These are phyloP conservation scores for Catharanthus roseus DNA, from an alignment of 257 asterid genomes.

Conservation along the genomic window DNA sequence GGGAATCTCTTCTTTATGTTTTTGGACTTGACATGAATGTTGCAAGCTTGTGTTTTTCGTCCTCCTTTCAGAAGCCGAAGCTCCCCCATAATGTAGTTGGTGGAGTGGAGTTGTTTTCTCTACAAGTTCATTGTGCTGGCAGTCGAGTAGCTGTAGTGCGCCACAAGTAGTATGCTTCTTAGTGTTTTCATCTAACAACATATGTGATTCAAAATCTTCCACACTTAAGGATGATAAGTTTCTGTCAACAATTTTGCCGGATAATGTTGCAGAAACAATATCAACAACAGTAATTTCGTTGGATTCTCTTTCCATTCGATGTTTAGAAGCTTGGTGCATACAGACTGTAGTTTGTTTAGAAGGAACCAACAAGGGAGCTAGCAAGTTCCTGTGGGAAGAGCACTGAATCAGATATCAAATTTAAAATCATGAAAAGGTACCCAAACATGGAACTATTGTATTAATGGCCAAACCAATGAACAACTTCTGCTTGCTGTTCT, in stretches of 20 bases:
- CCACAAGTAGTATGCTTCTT: slow-evolving; percentile 23
- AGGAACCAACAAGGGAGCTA: slow-evolving; percentile 17
- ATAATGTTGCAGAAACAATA: slow-evolving; percentile 42
- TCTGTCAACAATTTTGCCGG: slow-evolving; percentile 32
- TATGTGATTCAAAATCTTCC: slow-evolving; percentile 16
- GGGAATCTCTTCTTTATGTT: slow-evolving; percentile 33
- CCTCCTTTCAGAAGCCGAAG: slow-evolving; percentile 20
- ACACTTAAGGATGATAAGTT: slow-evolving; percentile 27
- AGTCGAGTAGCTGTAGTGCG: slow-evolving; percentile 23
- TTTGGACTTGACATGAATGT: slow-evolving; percentile 25
- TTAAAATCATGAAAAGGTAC: neutral
- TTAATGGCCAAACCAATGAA: slow-evolving; percentile 28
- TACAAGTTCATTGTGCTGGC: slow-evolving; percentile 9
- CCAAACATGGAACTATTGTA: slow-evolving; percentile 15
- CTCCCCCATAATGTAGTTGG: slow-evolving; percentile 19
- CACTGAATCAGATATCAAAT: neutral
- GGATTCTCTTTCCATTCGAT: slow-evolving; percentile 14
- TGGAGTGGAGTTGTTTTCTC: slow-evolving; percentile 17
- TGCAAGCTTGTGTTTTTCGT: slow-evolving; percentile 36
- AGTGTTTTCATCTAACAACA: slow-evolving; percentile 16
- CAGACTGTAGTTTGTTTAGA: slow-evolving; percentile 24
- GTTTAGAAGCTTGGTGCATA: slow-evolving; percentile 25
- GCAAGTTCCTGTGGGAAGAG: slow-evolving; percentile 30
- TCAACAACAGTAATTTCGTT: slow-evolving; percentile 23
- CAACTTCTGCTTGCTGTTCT: slow-evolving; percentile 26